phyloP scores from a whole-genome alignment of 345 rosid genomes.

The Nephelium lappaceum region DNA sequence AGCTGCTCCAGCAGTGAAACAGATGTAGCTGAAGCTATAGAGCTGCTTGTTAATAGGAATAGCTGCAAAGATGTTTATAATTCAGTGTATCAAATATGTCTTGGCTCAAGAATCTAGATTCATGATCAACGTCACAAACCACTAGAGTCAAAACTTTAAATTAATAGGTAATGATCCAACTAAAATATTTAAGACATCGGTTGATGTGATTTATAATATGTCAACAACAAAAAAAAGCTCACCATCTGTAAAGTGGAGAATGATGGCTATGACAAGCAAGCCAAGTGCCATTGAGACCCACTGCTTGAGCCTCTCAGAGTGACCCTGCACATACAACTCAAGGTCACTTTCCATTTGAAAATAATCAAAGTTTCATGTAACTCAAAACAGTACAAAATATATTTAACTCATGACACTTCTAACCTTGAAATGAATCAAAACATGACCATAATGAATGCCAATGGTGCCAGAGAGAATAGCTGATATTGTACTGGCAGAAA shows the following conservation, averaged over 20 bases:
- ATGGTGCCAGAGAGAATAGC: constrained; percentile 67
- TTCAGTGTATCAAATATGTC: neutral
- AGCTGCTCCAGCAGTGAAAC: constrained; percentile 68
- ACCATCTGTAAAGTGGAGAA: constrained; percentile 69
- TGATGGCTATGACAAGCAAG: constrained; percentile 42
- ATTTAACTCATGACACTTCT: constrained; percentile 7
- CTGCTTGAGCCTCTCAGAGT: constrained; percentile 65
- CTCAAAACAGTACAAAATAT: neutral
- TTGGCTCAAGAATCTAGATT: neutral
- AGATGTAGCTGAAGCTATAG: constrained; percentile 64
- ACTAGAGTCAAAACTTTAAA: too few relatives aligned
- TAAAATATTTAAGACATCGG: too few relatives aligned
- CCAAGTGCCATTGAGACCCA: constrained; percentile 53
- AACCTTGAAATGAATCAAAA: constrained; percentile 72
- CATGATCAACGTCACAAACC: neutral
- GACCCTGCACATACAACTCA: constrained; percentile 37
- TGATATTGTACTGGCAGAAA: constrained; percentile 42
- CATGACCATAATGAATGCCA: constrained; percentile 69
- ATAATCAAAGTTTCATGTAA: too few relatives aligned
- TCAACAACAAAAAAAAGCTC: constrained; percentile 6
- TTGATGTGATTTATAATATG: too few relatives aligned
- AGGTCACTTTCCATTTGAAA: neutral
- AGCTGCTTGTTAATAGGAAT: constrained; percentile 78
- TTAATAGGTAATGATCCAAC: too few relatives aligned
- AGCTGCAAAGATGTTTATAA: constrained; percentile 36